Evolutionary conservation across 176 grass and related monocot genomes (phyloP).

Genomic region (Oryza punctata): DNA sequence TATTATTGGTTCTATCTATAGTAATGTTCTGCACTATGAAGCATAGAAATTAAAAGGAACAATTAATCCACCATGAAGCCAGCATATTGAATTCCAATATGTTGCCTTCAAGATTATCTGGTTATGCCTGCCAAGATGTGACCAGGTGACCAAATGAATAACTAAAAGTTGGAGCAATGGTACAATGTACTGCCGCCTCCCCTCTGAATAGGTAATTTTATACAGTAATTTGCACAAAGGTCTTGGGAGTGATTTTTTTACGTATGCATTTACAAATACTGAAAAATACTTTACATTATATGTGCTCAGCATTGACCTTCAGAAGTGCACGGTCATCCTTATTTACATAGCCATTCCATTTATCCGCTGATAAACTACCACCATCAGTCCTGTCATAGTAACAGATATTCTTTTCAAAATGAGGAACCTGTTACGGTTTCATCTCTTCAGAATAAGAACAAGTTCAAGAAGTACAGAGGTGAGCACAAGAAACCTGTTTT

Average conservation of each 20-base stretch:
- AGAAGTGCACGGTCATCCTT: slow-evolving; percentile 88
- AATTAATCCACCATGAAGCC: background rate
- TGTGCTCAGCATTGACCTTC: slow-evolving; percentile 61
- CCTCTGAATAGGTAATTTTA: background rate
- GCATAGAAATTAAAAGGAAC: slow-evolving; percentile 8
- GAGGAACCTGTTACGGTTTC: slow-evolving; percentile 10
- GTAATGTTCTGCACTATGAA: background rate
- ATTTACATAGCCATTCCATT: slow-evolving; percentile 84
- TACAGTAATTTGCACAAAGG: background rate
- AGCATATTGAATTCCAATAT: background rate
- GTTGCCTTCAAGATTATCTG: slow-evolving; percentile 5
- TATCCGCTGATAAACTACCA: slow-evolving; percentile 49
- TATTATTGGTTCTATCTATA: slow-evolving; percentile 10
- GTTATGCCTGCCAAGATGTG: slow-evolving; percentile 6
- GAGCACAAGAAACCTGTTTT: slow-evolving; percentile 58
- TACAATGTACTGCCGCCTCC: background rate
- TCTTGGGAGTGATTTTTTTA: slow-evolving; percentile 29
- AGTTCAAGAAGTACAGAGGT: slow-evolving; percentile 1
- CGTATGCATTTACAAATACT: slow-evolving; percentile 30
- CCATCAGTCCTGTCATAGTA: slow-evolving; percentile 62
- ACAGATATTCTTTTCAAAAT: slow-evolving; percentile 11
- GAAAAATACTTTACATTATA: slow-evolving; percentile 24
- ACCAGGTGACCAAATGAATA: background rate
- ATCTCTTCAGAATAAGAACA: slow-evolving; percentile 20
- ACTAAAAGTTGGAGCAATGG: slow-evolving; percentile 2